Base-by-base conservation (phyloP, 2,329 filamentous ascomycete species). In the Ceratocystis lukuohia region DNA sequence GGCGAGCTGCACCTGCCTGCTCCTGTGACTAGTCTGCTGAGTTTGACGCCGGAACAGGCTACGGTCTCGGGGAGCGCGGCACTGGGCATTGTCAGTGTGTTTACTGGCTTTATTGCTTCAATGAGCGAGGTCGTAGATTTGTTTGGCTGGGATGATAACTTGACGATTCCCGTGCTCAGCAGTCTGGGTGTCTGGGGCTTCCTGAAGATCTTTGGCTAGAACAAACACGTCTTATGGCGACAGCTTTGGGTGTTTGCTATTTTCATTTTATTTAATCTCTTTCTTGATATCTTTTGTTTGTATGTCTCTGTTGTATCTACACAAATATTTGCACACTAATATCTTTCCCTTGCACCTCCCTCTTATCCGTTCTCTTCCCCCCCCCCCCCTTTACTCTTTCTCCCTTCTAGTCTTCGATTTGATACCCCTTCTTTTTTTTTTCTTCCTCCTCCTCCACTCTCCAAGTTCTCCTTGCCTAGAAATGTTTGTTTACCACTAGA, bases 71-170 rank as follows among this genome's bases (percentile, higher is more conserved):
- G 94, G 1, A 78, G 82, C 1, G 71, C 87, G 68, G 94, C 94
- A 1, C 79, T 97, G 45, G 87, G 85, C 3, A 79, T 90, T 67
- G 85, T 97, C 84, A 90, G 91, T 73, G 70, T 96, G 48, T 90
- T 89, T 78, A 92, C 92, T 5, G 94, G 94, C n/a, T 76, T 97
- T 56, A 84, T 93, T 65, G 94, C 91, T 53, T 90, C 91, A 66
- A 86, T 86, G 57, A 96, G 91, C 72, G 94, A 99, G 76, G 88
- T 93, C 17, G 81, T 96, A 59, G 91, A 99, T 76, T 73, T 97
- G 0, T 96, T 91, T 74, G 90, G 91, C 61, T 92, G 91, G 88
- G 94, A 99, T 73, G 94, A 99, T 77, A 99, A 99, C 76, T 79
- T 99, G 71, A 97, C 93, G 62, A 99, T 99, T 75, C 94, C 94